phyloP scores from a whole-genome alignment of 2,329 filamentous ascomycete species.

The Nothophaeocryptopus gaeumannii region DNA sequence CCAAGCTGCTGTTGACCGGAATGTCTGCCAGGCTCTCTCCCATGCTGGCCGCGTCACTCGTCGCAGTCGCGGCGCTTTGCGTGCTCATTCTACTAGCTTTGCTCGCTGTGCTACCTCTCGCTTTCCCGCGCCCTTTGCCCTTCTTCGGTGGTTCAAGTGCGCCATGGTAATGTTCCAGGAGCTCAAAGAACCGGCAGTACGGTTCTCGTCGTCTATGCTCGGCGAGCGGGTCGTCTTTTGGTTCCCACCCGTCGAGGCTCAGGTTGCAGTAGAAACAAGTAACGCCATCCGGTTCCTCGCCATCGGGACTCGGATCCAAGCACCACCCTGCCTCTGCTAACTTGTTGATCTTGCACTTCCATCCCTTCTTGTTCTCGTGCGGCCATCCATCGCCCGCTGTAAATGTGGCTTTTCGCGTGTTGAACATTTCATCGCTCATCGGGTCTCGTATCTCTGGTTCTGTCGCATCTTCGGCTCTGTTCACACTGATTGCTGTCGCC shows the following conservation, averaged over 20 bases:
- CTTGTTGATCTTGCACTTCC: conserved; percentile 87
- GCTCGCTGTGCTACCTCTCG: conserved; percentile 47
- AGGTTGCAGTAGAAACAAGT: conserved; percentile 89
- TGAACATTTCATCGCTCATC: conserved; percentile 64
- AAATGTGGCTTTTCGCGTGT: conserved; percentile 81
- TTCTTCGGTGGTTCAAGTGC: conserved; percentile 28
- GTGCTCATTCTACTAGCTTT: conserved; percentile 65
- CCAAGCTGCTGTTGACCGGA: conserved; percentile 22
- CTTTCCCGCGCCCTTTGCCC: conserved; percentile 28
- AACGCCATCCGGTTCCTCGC: conserved; percentile 76
- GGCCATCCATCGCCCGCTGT: conserved; percentile 69
- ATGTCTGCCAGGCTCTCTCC: conserved; percentile 19
- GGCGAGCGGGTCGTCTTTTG: conserved; percentile 83
- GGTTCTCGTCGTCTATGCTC: conserved; percentile 80
- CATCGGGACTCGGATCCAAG: conserved; percentile 73
- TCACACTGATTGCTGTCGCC: conserved; percentile 65
- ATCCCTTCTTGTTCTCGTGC: conserved; percentile 81
- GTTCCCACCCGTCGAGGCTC: conserved; percentile 91
- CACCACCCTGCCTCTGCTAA: conserved; percentile 92
- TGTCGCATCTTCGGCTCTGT: conserved; percentile 55
- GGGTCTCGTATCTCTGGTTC: conserved; percentile 69
- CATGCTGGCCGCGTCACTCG: conserved; percentile 27
- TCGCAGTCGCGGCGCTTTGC: conserved; percentile 37
- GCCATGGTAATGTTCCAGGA: conserved; percentile 51
- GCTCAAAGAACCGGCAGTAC: conserved; percentile 76